Conservation (phyloP, 139 green algal genomes). For the Microglena sp. region DNA sequence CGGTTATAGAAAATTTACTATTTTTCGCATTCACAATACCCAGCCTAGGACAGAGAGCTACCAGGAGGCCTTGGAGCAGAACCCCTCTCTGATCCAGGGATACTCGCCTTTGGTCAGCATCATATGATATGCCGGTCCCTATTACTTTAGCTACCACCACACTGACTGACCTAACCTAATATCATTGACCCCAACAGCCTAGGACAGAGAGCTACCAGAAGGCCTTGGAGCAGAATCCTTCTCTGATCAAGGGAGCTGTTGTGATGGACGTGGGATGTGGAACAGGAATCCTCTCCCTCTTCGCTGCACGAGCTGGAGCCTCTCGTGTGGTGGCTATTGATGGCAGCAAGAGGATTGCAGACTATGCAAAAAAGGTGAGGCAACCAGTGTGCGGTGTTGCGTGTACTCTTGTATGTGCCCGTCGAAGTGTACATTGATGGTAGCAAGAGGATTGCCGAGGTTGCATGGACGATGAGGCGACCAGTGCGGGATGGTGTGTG, state of each 20-base stretch:
- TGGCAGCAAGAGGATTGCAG: conserved; percentile 46
- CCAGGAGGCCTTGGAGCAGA: conserved; percentile 60
- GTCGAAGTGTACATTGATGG: neutral
- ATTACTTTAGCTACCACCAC: no score
- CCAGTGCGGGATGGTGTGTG: no score
- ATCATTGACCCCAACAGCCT: no score
- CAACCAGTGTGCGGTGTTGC: no score
- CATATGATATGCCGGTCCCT: no score
- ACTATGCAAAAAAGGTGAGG: conserved; percentile 33
- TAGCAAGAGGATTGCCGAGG: neutral
- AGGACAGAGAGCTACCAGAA: conserved; percentile 70
- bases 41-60: conserved; percentile 78
- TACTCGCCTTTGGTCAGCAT: no score
- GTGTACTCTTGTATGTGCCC: no score
- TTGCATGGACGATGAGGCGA: neutral
- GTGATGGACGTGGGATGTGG: conserved; percentile 93
- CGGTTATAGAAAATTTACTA: no score
- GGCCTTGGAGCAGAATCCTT: conserved; percentile 69
- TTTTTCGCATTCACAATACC: conserved; percentile 6
- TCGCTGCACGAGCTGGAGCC: conserved; percentile 77
- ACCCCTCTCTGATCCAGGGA: conserved; percentile 59
- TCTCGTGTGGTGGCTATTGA: conserved; percentile 52
- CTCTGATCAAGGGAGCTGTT: conserved; percentile 31
- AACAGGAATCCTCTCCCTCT: conserved; percentile 89
- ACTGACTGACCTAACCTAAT: no score